A percentile compares a stretch with the other conserved stretches of the same genome.
These are phyloP conservation scores for Rhizoctonia solani DNA, from an alignment of 1,284 basidiomycete species.

Conservation along the genomic window DNA sequence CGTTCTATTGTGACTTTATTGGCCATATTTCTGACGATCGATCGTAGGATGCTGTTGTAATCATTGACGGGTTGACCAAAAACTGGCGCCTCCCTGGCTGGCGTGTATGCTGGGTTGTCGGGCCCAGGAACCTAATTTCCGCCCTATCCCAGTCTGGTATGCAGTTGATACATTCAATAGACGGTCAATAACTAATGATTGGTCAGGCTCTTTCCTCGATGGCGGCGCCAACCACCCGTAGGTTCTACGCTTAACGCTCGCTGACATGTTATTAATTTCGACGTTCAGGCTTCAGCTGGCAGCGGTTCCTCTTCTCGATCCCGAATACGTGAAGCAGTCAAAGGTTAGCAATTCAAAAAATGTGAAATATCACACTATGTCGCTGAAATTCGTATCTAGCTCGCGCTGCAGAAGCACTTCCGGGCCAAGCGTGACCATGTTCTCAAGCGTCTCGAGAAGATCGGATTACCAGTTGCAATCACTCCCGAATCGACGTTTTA, in stretches of 20 bases:
- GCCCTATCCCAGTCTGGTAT: slow-evolving; percentile 82
- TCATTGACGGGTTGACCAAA: slow-evolving; percentile 94
- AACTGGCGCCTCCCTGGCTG: slow-evolving; percentile 91
- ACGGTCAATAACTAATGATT: background rate
- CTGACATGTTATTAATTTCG: slow-evolving; percentile 8
- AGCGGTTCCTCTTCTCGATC: slow-evolving; percentile 79
- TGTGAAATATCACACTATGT: background rate
- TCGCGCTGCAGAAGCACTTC: slow-evolving; percentile 86
- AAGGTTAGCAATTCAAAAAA: slow-evolving; percentile 52
- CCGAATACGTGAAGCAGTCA: slow-evolving; percentile 67
- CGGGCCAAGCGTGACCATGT: slow-evolving; percentile 90
- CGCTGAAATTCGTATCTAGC: slow-evolving; percentile 46
- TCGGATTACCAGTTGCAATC: slow-evolving; percentile 76
- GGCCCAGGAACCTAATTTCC: slow-evolving; percentile 84
- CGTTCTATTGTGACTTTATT: background rate
- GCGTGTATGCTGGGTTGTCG: slow-evolving; percentile 96
- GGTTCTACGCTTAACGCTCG: slow-evolving; percentile 42
- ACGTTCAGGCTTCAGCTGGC: slow-evolving; percentile 74
- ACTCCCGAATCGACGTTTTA: slow-evolving; percentile 84
- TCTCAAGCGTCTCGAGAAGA: slow-evolving; percentile 73
- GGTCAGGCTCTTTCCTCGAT: slow-evolving; percentile 77
- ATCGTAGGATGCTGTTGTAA: slow-evolving; percentile 69
- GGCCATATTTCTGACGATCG: background rate
- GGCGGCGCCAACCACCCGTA: slow-evolving; percentile 88
- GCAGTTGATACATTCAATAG: slow-evolving; percentile 38